Percentiles rank a stretch among this genome's conserved stretches.
phyloP scores from a whole-genome alignment of 495 filamentous ascomycete genomes.

The Lophiostoma macrostomum region DNA sequence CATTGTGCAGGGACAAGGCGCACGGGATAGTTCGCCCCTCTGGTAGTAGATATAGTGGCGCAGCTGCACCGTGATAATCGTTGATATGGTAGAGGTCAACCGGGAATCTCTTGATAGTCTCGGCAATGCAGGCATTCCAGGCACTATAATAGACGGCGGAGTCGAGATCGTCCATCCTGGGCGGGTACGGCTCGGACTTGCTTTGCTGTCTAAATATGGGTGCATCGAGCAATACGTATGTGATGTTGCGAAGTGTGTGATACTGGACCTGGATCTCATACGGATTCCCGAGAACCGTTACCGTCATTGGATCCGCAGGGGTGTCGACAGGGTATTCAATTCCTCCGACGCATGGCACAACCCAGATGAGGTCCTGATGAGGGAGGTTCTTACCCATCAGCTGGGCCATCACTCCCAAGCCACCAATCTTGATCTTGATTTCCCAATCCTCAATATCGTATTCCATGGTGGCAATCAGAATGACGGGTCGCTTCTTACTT shows the following conservation, averaged over 20 bases:
- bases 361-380: conserved; percentile 69
- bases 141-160: conserved; percentile 70
- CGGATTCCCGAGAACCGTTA: conserved; percentile 62
- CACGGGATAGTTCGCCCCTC: conserved; percentile 56
- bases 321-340: conserved; percentile 63
- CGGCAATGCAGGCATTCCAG: conserved; percentile 70
- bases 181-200: conserved; percentile 63
- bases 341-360: conserved; percentile 71
- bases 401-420: conserved; percentile 64
- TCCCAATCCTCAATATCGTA: conserved; percentile 71
- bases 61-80: conserved; percentile 73
- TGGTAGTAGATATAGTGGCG: conserved; percentile 68
- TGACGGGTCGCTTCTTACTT: conserved; percentile 47
- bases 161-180: conserved; percentile 72
- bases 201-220: conserved; percentile 69
- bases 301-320: conserved; percentile 59
- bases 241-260: conserved; percentile 64
- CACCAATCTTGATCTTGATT: conserved; percentile 73
- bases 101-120: conserved; percentile 57
- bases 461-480: conserved; percentile 69
- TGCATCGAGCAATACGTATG: conserved; percentile 67
- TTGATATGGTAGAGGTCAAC: no score
- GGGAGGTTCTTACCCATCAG: conserved; percentile 68
- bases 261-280: conserved; percentile 68
- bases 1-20: conserved; percentile 65